Base-by-base conservation (phyloP, 257 asterid species). In the Lantana camara region DNA sequence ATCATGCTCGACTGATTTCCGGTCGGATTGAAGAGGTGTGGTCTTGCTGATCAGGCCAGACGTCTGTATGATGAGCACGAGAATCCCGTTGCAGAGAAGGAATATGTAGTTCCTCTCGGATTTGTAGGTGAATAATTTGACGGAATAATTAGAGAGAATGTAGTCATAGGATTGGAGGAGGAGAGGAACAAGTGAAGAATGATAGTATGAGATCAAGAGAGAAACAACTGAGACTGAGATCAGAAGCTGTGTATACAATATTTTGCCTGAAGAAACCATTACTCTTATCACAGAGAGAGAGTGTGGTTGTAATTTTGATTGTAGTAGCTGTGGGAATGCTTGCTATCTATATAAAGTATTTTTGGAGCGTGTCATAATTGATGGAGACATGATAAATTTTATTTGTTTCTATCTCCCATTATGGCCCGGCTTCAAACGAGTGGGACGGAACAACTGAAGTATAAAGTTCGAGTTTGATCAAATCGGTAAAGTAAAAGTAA, bases 21-120 rank as follows among this genome's bases (percentile, higher is more conserved):
- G 5, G 38, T 22, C 22, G 3, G 80, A 20, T 4, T 27, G 23
- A 27, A 48, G 29, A 3, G 78, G 65, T 0, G 73, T 35, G 37
- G 52, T 60, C 59, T 44, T 72, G 46, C 40, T 56, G 46, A 70
- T 71, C 29, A 84, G 48, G 1, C 90, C 88, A 1, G 96, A 88
- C 35, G 77, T 71, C 37, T 64, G 71, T 27, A 89, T 75, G 66
- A 84, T 82, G 27, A 86, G 32, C 5, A 72, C 88, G 16, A 89
- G 86, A 60, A 89, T 84, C 71, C 92, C 96, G 38, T 89, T 89
- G 68, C 81, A 82, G 13, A 89, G 72, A 41, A 89, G 92, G 81
- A 89, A 89, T n/a, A 80, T 73, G 57, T 60, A 83, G 72, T 86
- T 89, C 48, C 90, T 80, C 32, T 85, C 89, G 4, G 79, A 14